These are phyloP conservation scores for Coemansia sp. DNA, from an alignment of 192 early-diverging fungal species.

Conservation along the genomic window DNA sequence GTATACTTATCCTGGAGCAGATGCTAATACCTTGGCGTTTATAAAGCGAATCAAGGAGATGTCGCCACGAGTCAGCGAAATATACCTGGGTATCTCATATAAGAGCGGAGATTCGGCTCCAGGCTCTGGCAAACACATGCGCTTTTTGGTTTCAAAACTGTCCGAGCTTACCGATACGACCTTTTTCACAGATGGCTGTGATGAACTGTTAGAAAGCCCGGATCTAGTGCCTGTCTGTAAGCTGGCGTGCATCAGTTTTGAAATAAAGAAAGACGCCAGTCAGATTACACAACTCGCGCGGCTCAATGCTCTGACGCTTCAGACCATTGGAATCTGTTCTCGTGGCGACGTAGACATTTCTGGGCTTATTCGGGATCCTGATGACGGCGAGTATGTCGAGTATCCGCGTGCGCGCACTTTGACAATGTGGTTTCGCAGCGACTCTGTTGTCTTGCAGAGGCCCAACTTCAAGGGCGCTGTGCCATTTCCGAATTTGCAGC, in stretches of 20 bases:
- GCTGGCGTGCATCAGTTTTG: neutral
- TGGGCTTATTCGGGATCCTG: neutral
- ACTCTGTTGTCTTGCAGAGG: neutral
- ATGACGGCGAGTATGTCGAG: neutral
- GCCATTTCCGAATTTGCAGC: neutral
- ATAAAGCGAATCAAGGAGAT: neutral
- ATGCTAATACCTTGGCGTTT: neutral
- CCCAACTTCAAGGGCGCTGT: neutral
- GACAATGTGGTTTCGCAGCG: no score
- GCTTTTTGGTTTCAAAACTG: neutral
- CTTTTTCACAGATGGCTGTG: neutral
- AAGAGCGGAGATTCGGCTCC: no score
- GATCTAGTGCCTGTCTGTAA: neutral
- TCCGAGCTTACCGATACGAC: neutral
- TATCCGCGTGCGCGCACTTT: neutral
- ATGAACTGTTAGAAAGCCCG: neutral
- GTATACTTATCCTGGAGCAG: no score
- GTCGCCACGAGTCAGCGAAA: neutral
- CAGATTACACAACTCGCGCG: neutral
- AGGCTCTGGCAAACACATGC: neutral
- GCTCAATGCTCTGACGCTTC: neutral
- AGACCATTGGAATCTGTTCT: neutral
- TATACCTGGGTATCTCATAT: neutral
- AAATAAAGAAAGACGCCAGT: neutral
- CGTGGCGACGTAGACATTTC: neutral